phyloP scores from a whole-genome alignment of 2,329 filamentous ascomycete genomes.

The Trichoderma guizhouense region DNA sequence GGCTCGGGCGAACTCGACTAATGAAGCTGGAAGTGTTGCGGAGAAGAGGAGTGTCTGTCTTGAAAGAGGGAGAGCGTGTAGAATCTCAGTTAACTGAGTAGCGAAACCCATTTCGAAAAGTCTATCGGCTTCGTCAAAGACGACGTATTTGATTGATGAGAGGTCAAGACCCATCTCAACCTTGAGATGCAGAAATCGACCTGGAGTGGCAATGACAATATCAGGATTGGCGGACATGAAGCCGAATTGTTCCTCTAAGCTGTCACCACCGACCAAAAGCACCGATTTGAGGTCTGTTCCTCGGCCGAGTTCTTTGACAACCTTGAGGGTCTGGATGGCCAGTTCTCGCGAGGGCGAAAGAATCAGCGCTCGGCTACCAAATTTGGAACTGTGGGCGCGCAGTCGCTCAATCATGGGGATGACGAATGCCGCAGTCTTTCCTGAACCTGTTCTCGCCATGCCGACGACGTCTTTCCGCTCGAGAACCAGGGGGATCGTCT shows the following conservation, averaged over 20 bases:
- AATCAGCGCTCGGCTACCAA: slow-evolving; percentile 83
- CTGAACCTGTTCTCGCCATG: slow-evolving; percentile 97
- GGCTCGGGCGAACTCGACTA: slow-evolving; percentile 93
- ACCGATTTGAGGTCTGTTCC: slow-evolving; percentile 92
- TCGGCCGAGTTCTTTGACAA: slow-evolving; percentile 88
- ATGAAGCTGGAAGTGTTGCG: slow-evolving; percentile 85
- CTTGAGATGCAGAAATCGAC: slow-evolving; percentile 92
- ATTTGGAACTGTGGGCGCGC: slow-evolving; percentile 79
- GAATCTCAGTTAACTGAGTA: slow-evolving; percentile 85
- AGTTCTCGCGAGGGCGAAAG: slow-evolving; percentile 91
- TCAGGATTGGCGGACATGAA: slow-evolving; percentile 94
- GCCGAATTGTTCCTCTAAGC: slow-evolving; percentile 89
- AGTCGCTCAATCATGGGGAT: slow-evolving; percentile 97
- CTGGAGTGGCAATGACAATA: slow-evolving; percentile 94
- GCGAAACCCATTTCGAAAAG: slow-evolving; percentile 99
- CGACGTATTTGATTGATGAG: slow-evolving; percentile 88
- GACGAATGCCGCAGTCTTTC: slow-evolving; percentile 97
- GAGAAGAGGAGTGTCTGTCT: slow-evolving; percentile 94
- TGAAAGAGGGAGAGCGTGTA: slow-evolving; percentile 78
- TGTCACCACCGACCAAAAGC: slow-evolving; percentile 89
- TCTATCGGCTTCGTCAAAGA: slow-evolving; percentile 96
- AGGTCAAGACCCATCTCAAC: slow-evolving; percentile 93
- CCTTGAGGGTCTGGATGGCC: slow-evolving; percentile 90
- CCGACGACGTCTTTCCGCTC: slow-evolving; percentile 94
- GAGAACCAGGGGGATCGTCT: slow-evolving; percentile 88